Percentiles rank a stretch among this genome's conserved stretches.
Conservation (phyloP, 208 protist species). For the Acanthamoeba royreba region DNA sequence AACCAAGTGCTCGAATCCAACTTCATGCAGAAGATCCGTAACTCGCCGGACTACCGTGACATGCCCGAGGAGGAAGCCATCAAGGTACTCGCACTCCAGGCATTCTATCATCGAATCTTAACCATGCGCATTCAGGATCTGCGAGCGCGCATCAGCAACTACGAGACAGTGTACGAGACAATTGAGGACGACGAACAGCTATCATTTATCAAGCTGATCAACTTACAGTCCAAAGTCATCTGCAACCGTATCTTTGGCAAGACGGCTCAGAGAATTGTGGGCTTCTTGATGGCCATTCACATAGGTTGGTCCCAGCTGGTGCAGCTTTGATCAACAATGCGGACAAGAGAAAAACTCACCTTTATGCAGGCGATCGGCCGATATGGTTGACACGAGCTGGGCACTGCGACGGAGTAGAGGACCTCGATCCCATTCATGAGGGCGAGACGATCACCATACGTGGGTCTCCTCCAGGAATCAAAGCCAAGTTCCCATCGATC, state of each 20-base stretch:
- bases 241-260: constrained; percentile 47
- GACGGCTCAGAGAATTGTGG: neutral
- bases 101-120: no score
- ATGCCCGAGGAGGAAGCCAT: neutral
- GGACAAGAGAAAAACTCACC: neutral
- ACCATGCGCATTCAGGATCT: constrained; percentile 12
- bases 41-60: neutral
- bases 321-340: neutral
- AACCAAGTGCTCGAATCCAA: constrained; percentile 36
- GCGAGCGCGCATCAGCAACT: neutral
- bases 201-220: constrained; percentile 2
- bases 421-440: neutral
- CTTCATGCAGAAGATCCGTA: neutral
- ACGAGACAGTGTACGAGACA: neutral
- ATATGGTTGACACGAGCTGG: constrained; percentile 25
- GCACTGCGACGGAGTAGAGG: neutral
- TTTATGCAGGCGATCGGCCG: neutral
- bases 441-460: no score
- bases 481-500: neutral
- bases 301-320: neutral
- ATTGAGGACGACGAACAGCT: constrained; percentile 15
- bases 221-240: constrained; percentile 14
- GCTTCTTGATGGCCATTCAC: neutral
- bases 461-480: no score
- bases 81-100: neutral